Percentiles rank a stretch among this genome's conserved stretches.
phyloP scores from a whole-genome alignment of 2,329 filamentous ascomycete species.

The Diaporthe sp. region DNA sequence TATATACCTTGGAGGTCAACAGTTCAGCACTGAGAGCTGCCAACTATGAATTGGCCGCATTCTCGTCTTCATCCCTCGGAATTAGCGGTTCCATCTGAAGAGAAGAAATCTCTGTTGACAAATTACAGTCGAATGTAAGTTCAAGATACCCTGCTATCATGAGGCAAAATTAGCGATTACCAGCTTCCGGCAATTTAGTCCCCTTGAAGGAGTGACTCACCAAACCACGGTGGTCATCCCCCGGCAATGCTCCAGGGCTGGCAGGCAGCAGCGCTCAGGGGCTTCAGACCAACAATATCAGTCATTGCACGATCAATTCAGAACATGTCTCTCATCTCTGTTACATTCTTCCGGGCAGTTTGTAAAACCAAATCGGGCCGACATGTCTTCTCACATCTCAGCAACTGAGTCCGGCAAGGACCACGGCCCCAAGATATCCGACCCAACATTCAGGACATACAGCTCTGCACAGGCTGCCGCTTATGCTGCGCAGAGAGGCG shows the following conservation, averaged over 20 bases:
- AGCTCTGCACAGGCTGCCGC: slow-evolving; percentile 42
- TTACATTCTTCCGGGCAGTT: too few relatives aligned
- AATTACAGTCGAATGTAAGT: too few relatives aligned
- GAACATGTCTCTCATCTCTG: background rate
- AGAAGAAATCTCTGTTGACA: too few relatives aligned
- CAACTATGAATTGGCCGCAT: background rate
- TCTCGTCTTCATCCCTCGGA: too few relatives aligned
- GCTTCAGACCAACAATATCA: background rate
- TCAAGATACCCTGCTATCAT: background rate
- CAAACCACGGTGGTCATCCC: background rate
- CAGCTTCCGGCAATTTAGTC: background rate
- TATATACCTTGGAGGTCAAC: too few relatives aligned
- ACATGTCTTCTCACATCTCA: background rate
- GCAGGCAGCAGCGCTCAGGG: background rate
- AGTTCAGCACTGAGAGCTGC: background rate
- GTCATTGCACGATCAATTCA: background rate
- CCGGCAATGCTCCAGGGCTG: background rate
- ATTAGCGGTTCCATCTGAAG: too few relatives aligned
- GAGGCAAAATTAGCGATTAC: background rate
- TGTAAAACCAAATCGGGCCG: background rate
- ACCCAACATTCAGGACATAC: slow-evolving; percentile 47
- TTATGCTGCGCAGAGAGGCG: slow-evolving; percentile 44
- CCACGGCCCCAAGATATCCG: slow-evolving; percentile 5
- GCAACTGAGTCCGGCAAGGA: background rate
- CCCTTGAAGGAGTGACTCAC: background rate